phyloP scores from a whole-genome alignment of 2,329 filamentous ascomycete genomes.

The Exophiala viscosa region DNA sequence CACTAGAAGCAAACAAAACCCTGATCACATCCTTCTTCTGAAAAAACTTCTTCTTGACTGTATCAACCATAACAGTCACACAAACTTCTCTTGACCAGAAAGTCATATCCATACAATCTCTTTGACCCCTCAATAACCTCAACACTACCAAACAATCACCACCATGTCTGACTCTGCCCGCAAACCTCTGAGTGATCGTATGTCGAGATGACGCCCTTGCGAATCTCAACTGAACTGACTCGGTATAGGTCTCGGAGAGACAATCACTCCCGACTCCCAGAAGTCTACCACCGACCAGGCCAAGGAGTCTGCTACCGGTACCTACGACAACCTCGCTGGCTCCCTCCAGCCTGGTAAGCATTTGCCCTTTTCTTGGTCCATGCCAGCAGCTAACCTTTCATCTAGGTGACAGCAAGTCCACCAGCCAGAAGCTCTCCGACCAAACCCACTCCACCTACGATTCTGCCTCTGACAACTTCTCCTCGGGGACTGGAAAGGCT shows the following conservation, averaged over 20 bases:
- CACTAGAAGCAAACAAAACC: too few relatives aligned
- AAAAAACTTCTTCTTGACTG: too few relatives aligned
- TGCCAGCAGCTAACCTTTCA: constrained; percentile 1
- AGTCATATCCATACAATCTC: background rate
- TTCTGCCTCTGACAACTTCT: constrained; percentile 15
- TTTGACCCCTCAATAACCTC: background rate
- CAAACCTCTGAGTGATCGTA: constrained; percentile 56
- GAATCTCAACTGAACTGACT: constrained; percentile 3
- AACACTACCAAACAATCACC: constrained; percentile 21
- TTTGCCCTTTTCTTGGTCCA: background rate
- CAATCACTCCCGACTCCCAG: constrained; percentile 55
- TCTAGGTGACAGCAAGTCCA: constrained; percentile 54
- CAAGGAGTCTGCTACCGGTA: constrained; percentile 55
- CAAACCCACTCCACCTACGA: constrained; percentile 14
- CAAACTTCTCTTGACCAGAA: too few relatives aligned
- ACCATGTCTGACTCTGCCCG: constrained; percentile 54
- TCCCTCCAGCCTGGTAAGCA: constrained; percentile 35
- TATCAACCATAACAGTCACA: too few relatives aligned
- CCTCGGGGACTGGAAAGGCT: constrained; percentile 8
- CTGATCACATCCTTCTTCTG: too few relatives aligned
- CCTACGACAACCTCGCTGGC: constrained; percentile 51
- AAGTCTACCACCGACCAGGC: constrained; percentile 61
- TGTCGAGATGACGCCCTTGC: background rate
- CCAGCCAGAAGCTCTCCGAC: constrained; percentile 50
- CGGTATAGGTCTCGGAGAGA: constrained; percentile 49